A percentile compares a stretch with the other conserved stretches of the same genome.
Conservation (phyloP, 2,329 filamentous ascomycete genomes). For the Diaporthe sp. region DNA sequence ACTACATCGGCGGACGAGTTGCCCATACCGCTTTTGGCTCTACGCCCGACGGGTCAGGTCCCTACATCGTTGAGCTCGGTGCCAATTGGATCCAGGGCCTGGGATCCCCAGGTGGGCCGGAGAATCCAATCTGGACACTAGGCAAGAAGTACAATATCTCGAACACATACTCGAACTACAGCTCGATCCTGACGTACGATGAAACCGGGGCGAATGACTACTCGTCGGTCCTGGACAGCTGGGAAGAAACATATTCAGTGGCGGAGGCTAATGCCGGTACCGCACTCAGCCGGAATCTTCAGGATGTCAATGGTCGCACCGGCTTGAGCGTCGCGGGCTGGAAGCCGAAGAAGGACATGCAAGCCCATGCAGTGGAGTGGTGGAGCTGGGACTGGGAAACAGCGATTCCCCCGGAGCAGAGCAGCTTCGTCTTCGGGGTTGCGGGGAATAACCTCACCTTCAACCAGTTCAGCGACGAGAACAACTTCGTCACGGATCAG, state of each 20-base stretch:
- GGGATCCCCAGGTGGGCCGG: background rate
- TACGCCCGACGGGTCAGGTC: background rate
- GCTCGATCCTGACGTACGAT: background rate
- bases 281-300: background rate
- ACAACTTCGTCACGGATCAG: background rate
- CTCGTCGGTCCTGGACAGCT: background rate
- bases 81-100: background rate
- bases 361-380: background rate
- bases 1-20: background rate
- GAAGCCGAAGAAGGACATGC: background rate
- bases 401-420: background rate
- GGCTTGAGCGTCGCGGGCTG: background rate
- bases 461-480: background rate
- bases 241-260: background rate
- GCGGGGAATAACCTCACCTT: background rate
- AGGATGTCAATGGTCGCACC: background rate
- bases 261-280: background rate
- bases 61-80: background rate
- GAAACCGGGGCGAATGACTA: background rate
- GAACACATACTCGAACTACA: background rate
- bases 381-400: conserved; percentile 2
- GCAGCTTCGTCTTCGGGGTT: background rate
- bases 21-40: background rate
- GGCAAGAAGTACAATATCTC: background rate
- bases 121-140: background rate